Conservation (phyloP, 2,329 filamentous ascomycete species). For the Pyrenochaeta sp. region DNA sequence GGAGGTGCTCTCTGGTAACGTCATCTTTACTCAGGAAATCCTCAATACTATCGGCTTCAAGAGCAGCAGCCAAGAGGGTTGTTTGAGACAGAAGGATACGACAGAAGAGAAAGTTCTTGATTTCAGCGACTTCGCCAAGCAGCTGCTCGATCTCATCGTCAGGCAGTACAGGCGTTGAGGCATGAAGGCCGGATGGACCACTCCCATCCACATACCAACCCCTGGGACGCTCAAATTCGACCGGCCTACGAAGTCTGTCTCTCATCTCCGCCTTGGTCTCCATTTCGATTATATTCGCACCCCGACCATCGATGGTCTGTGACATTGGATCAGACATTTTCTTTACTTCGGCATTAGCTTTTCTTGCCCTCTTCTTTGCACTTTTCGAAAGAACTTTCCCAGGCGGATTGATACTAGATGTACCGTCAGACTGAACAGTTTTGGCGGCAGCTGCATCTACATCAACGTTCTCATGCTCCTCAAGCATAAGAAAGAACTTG, state of each 20-base stretch:
- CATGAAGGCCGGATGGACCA: slow-evolving; percentile 37
- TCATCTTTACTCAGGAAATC: slow-evolving; percentile 56
- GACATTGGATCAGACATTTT: slow-evolving; percentile 24
- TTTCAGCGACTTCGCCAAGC: slow-evolving; percentile 57
- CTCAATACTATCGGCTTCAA: slow-evolving; percentile 55
- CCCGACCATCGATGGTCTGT: slow-evolving; percentile 24
- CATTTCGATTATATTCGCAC: slow-evolving; percentile 52
- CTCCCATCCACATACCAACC: slow-evolving; percentile 48
- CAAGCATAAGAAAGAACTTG: slow-evolving; percentile 57
- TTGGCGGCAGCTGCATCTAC: slow-evolving; percentile 1
- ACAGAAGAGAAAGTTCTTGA: slow-evolving; percentile 61
- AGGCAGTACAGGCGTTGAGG: slow-evolving; percentile 50
- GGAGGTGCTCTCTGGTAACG: slow-evolving; percentile 54
- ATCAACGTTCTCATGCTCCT: slow-evolving; percentile 20
- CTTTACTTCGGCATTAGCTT: slow-evolving; percentile 31
- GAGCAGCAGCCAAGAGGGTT: slow-evolving; percentile 55
- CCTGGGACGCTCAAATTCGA: slow-evolving; percentile 42
- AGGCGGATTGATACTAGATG: slow-evolving; percentile 2
- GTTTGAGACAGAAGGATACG: slow-evolving; percentile 58
- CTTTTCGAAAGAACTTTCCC: slow-evolving; percentile 31
- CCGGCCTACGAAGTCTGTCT: slow-evolving; percentile 52
- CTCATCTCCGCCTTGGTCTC: slow-evolving; percentile 55
- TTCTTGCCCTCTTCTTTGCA: slow-evolving; percentile 47
- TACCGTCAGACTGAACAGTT: not conserved
- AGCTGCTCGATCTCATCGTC: slow-evolving; percentile 56